phyloP scores from a whole-genome alignment of 177 flowering plant genomes.

The Vitis hybrid region DNA sequence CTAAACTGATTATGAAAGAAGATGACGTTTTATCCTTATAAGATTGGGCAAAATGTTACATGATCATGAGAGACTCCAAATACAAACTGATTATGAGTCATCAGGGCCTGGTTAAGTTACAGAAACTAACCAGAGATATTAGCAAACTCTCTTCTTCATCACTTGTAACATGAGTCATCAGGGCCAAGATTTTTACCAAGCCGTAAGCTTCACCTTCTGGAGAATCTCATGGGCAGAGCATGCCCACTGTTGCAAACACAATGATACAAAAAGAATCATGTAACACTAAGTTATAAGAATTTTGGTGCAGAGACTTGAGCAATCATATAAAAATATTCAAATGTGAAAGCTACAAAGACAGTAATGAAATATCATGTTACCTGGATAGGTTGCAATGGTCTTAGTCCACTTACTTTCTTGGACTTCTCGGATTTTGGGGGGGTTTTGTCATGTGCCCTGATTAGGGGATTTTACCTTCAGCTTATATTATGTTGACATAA shows the following conservation, averaged over 20 bases:
- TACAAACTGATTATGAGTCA: too few species aligned
- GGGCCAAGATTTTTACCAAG: conserved; percentile 86
- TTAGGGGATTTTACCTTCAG: conserved; percentile 12
- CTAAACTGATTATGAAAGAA: too few species aligned
- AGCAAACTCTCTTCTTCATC: conserved; percentile 86
- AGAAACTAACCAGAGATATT: conserved; percentile 56
- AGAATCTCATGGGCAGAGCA: conserved; percentile 99
- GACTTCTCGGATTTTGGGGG: conserved; percentile 90
- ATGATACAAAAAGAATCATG: neutral
- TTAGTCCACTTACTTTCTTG: conserved; percentile 98
- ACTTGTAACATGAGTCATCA: conserved; percentile 97
- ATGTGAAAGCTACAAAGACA: neutral
- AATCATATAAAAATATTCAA: neutral
- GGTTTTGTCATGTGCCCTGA: conserved; percentile 82
- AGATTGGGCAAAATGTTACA: too few species aligned
- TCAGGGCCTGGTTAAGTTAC: neutral
- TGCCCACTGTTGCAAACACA: conserved; percentile 66
- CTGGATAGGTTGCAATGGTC: conserved; percentile 99
- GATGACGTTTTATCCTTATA: too few species aligned
- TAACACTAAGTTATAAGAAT: neutral
- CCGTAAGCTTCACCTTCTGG: conserved; percentile 99
- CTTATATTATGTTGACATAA: neutral
- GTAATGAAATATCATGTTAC: conserved; percentile 25
- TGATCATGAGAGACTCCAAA: too few species aligned
- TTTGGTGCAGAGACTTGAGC: neutral